Evolutionary conservation across 257 asterid genomes (phyloP).

Genomic region (Petrea volubilis): DNA sequence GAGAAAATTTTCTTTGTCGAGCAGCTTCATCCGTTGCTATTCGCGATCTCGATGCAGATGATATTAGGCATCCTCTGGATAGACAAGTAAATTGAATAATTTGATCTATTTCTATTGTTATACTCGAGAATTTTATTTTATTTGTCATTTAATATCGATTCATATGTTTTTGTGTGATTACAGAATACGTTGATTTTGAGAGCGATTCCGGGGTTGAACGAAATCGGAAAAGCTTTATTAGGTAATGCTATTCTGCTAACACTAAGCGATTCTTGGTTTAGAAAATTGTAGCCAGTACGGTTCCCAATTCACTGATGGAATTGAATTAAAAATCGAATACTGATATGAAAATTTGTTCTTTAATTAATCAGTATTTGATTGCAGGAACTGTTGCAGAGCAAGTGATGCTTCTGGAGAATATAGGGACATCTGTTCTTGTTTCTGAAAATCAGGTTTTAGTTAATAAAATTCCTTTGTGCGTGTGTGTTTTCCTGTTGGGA

Average conservation of each 20-base stretch:
- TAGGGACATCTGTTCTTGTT: constrained; percentile 91
- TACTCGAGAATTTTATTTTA: background rate
- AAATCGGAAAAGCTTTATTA: constrained; percentile 77
- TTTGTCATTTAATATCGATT: background rate
- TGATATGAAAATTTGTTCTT: background rate
- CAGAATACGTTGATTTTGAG: constrained; percentile 93
- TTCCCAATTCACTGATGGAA: too few species aligned
- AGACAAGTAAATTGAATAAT: constrained; percentile 58
- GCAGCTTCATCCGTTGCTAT: constrained; percentile 56
- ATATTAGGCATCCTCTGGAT: constrained; percentile 91
- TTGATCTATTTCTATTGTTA: background rate
- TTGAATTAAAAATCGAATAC: background rate
- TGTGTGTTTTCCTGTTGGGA: background rate
- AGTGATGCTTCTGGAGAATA: constrained; percentile 96
- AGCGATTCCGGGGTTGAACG: constrained; percentile 89
- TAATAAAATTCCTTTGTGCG: background rate
- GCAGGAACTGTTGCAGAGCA: constrained; percentile 89
- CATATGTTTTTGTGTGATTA: background rate
- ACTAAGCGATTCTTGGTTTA: background rate
- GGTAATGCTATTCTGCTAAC: constrained; percentile 42
- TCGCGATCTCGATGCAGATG: constrained; percentile 89
- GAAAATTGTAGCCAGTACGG: background rate
- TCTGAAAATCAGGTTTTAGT: constrained; percentile 70
- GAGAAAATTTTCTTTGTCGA: constrained; percentile 32
- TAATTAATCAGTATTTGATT: constrained; percentile 11